phyloP scores from a whole-genome alignment of 108 stramenopile species.

The Stephanodiscus minutulus region DNA sequence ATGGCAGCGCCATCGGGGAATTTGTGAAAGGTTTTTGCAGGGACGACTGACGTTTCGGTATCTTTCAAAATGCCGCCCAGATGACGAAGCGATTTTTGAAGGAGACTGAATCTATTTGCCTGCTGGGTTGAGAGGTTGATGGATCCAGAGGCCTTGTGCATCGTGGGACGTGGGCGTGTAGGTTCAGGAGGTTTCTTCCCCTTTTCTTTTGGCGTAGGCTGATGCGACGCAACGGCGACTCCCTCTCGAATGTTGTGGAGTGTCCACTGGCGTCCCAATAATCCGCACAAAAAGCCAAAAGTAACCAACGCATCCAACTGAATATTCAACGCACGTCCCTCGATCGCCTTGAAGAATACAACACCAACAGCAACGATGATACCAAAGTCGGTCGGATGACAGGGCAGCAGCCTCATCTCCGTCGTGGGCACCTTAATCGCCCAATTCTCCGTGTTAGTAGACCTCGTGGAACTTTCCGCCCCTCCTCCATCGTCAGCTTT shows the following conservation, averaged over 20 bases:
- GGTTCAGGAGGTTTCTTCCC: not conserved
- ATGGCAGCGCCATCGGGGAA: slow-evolving; percentile 74
- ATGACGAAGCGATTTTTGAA: not conserved
- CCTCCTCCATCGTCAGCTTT: not conserved
- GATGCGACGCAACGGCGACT: not conserved
- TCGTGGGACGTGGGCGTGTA: not conserved
- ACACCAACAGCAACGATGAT: slow-evolving; percentile 22
- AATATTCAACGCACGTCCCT: not conserved
- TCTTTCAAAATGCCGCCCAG: too few relatives aligned
- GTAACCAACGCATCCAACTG: slow-evolving; percentile 26
- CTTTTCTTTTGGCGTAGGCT: not conserved
- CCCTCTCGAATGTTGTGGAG: too few relatives aligned
- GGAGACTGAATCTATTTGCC: not conserved
- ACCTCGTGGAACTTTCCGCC: not conserved
- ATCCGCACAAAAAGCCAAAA: slow-evolving; percentile 24
- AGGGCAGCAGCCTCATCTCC: slow-evolving; percentile 15
- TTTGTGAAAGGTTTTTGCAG: slow-evolving; percentile 24
- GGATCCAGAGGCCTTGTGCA: not conserved
- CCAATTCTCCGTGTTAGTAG: not conserved
- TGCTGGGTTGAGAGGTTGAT: not conserved
- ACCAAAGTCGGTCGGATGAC: slow-evolving; percentile 29
- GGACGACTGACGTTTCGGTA: too few relatives aligned
- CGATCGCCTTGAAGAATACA: slow-evolving; percentile 29
- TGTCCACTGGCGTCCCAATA: slow-evolving; percentile 39
- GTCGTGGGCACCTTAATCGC: slow-evolving; percentile 1